Conservation (phyloP, 1,284 basidiomycete genomes). For the Boletus coffeatus region DNA sequence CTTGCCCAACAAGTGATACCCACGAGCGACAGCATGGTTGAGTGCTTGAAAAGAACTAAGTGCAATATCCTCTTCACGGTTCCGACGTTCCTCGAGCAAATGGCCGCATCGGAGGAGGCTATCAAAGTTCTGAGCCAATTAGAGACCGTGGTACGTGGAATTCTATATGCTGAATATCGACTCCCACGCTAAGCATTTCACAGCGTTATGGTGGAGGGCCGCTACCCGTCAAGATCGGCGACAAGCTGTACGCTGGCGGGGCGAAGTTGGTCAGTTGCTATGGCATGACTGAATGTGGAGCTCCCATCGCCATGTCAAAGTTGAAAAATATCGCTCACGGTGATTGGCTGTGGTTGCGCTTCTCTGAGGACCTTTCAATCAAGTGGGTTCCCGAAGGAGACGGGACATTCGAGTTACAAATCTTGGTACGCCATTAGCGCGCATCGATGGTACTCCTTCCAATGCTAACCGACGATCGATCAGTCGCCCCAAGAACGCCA, state of each 20-base stretch:
- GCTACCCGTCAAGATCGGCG: constrained; percentile 19
- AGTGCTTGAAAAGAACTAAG: constrained; percentile 4
- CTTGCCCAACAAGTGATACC: constrained; percentile 16
- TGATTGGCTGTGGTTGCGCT: constrained; percentile 31
- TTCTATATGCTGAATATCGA: too few species aligned
- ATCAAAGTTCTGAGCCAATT: background rate
- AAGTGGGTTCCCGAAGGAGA: constrained; percentile 30
- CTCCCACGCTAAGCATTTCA: background rate
- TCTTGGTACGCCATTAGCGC: constrained; percentile 22
- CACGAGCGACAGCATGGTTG: constrained; percentile 15
- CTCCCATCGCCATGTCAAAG: background rate
- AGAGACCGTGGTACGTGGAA: background rate
- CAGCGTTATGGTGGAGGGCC: constrained; percentile 26
- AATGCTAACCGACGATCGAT: background rate
- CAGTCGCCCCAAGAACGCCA: constrained; percentile 19
- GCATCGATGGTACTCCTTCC: background rate
- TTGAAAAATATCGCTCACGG: constrained; percentile 4
- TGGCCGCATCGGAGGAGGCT: background rate
- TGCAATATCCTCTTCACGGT: background rate
- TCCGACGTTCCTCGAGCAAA: background rate
- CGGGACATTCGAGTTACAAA: constrained; percentile 29
- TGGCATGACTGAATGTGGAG: constrained; percentile 28
- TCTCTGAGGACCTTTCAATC: constrained; percentile 15
- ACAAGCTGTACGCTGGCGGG: constrained; percentile 19
- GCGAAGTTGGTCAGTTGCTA: constrained; percentile 15